These are phyloP conservation scores for Rhazya stricta DNA, from an alignment of 257 asterid species.

Conservation along the genomic window DNA sequence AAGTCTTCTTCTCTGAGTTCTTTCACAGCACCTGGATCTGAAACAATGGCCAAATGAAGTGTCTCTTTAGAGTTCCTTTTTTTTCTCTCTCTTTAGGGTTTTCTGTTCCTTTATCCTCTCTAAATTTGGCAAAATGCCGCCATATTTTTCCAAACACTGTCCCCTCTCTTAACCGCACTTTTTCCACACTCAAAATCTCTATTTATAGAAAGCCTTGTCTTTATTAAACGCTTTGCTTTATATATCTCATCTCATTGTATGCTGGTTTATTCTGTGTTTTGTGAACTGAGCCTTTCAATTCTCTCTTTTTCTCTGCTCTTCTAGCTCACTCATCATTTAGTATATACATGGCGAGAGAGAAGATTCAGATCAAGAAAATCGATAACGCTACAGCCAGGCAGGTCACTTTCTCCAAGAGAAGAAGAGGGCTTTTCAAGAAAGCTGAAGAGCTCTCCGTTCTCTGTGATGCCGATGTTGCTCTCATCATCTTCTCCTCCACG, in stretches of 20 bases:
- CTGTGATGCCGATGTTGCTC: slow-evolving; percentile 77
- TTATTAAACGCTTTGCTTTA: background rate
- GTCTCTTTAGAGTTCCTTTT: slow-evolving; percentile 15
- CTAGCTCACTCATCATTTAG: background rate
- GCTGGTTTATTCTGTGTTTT: slow-evolving; percentile 29
- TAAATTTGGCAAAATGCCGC: slow-evolving; percentile 48
- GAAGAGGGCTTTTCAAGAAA: slow-evolving; percentile 82
- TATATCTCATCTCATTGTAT: slow-evolving; percentile 19
- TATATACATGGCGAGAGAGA: slow-evolving; percentile 59
- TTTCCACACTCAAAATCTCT: slow-evolving; percentile 12
- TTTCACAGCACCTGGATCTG: slow-evolving; percentile 24
- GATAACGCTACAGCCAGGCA: slow-evolving; percentile 73
- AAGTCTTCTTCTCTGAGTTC: slow-evolving; percentile 7
- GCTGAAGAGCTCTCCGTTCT: slow-evolving; percentile 80
- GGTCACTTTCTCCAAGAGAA: slow-evolving; percentile 71
- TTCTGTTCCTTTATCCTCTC: slow-evolving; percentile 23
- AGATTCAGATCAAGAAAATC: slow-evolving; percentile 73
- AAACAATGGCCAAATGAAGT: slow-evolving; percentile 27
- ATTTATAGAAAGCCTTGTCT: slow-evolving; percentile 29
- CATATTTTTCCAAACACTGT: slow-evolving; percentile 12
- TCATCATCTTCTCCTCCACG: slow-evolving; percentile 65
- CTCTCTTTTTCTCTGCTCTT: slow-evolving; percentile 3
- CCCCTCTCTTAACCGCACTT: slow-evolving; percentile 8
- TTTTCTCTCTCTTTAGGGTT: slow-evolving; percentile 21
- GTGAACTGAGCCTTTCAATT: slow-evolving; percentile 2